These are phyloP conservation scores for Teratosphaeria epicoccoides DNA, from an alignment of 2,329 filamentous ascomycete species.

Conservation along the genomic window DNA sequence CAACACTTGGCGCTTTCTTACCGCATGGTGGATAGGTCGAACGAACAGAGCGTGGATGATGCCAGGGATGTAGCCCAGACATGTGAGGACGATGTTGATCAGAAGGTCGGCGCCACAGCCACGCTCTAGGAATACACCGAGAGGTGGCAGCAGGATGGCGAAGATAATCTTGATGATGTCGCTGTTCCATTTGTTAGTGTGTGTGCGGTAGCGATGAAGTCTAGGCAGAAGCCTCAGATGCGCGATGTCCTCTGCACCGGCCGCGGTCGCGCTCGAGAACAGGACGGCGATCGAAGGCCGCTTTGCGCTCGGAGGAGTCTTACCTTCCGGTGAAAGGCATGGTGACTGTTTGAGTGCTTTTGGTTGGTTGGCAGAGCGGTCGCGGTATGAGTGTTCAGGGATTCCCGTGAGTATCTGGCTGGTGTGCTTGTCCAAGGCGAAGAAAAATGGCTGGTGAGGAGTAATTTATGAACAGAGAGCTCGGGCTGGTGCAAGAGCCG, in stretches of 20 bases:
- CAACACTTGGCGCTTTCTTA: background rate
- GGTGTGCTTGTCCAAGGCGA: background rate
- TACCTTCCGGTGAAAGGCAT: conserved; percentile 53
- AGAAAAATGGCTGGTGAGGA: background rate
- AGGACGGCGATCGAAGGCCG: background rate
- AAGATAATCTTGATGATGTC: conserved; percentile 76
- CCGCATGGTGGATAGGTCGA: background rate
- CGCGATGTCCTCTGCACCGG: too few relatives aligned
- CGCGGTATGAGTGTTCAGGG: too few relatives aligned
- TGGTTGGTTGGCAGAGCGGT: conserved; percentile 2
- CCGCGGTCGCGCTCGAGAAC: background rate
- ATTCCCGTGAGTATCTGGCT: background rate
- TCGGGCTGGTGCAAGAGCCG: background rate
- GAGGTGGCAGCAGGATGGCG: conserved; percentile 77
- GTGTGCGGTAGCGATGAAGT: background rate
- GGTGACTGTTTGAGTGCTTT: conserved; percentile 21
- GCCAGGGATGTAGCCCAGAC: conserved; percentile 46
- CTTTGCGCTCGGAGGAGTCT: conserved; percentile 13
- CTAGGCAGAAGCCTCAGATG: background rate
- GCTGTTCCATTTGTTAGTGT: conserved; percentile 31
- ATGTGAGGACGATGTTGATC: conserved; percentile 86
- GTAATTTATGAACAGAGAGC: conserved; percentile 3
- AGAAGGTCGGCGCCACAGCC: conserved; percentile 78
- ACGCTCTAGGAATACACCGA: conserved; percentile 90
- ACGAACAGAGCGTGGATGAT: conserved; percentile 84